phyloP scores from a whole-genome alignment of 257 asterid genomes.

The Fraxinus americana region DNA sequence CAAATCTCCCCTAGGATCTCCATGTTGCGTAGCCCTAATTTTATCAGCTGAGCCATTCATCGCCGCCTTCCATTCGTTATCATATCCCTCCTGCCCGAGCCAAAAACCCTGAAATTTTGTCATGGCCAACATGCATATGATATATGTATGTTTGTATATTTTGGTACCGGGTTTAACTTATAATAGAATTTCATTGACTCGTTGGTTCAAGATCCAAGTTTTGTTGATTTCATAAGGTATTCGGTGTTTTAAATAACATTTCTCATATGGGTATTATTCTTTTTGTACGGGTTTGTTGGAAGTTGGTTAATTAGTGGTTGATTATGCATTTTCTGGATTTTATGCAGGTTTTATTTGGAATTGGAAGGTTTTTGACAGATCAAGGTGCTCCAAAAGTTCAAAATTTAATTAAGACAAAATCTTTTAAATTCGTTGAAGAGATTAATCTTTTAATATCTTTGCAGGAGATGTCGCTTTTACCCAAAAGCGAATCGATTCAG shows the following conservation, averaged over 20 bases:
- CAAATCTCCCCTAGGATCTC: too few species aligned
- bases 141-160: slow-evolving; percentile 9
- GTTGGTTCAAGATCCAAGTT: background rate
- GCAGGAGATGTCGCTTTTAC: slow-evolving; percentile 61
- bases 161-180: slow-evolving; percentile 13
- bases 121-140: background rate
- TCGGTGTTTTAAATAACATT: background rate
- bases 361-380: slow-evolving; percentile 22
- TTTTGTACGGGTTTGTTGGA: slow-evolving; percentile 1
- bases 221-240: background rate
- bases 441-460: slow-evolving; percentile 20
- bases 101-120: slow-evolving; percentile 19
- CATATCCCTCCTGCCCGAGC: slow-evolving; percentile 28
- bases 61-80: slow-evolving; percentile 40
- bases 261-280: background rate
- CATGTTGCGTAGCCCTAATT: background rate
- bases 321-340: background rate
- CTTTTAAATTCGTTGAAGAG: background rate
- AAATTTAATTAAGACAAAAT: background rate
- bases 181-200: background rate
- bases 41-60: slow-evolving; percentile 17
- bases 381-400: slow-evolving; percentile 14
- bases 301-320: slow-evolving; percentile 17
- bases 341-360: slow-evolving; percentile 47
- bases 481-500: slow-evolving; percentile 61